A percentile compares a stretch with the other conserved stretches of the same genome.
Evolutionary conservation across 2,329 filamentous ascomycete genomes (phyloP).

Genomic region (Trichoderma citrinoviride): DNA sequence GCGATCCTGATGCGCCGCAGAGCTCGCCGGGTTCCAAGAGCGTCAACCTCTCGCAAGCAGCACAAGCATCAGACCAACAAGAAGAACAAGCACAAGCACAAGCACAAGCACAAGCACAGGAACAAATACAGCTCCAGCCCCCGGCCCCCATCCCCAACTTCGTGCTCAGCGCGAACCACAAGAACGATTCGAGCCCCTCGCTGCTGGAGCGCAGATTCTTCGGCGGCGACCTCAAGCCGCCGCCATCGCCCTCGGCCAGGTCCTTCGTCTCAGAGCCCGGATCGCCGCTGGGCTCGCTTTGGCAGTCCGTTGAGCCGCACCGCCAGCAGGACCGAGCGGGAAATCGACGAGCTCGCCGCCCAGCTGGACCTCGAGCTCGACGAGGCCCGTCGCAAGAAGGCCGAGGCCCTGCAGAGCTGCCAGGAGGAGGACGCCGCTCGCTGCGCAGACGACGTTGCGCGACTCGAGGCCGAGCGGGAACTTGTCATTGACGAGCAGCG

Average conservation of each 20-base stretch:
- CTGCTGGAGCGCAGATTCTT: constrained; percentile 16
- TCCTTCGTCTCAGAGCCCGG: constrained; percentile 16
- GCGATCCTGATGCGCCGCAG: constrained; percentile 24
- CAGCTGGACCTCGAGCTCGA: constrained; percentile 21
- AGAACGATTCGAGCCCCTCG: constrained; percentile 29
- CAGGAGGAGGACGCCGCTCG: constrained; percentile 27
- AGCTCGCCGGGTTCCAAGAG: constrained; percentile 24
- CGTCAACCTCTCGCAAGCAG: constrained; percentile 23
- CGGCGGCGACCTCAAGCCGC: constrained; percentile 13
- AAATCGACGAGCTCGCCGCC: constrained; percentile 21
- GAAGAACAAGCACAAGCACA: no score
- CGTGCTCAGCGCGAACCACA: constrained; percentile 32
- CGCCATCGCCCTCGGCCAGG: constrained; percentile 18
- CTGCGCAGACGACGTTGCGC: constrained; percentile 42
- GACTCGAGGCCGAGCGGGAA: constrained; percentile 47
- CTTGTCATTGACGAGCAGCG: constrained; percentile 50
- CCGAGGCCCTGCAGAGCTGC: constrained; percentile 8
- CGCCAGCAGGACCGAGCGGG: constrained; percentile 12
- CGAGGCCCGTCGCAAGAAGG: constrained; percentile 17
- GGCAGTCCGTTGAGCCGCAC: not conserved
- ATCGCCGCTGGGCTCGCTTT: constrained; percentile 11
- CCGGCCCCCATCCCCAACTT: constrained; percentile 29
- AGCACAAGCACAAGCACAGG: no score
- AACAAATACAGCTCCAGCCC: no score
- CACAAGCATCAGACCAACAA: no score